phyloP scores from a whole-genome alignment of 2,329 filamentous ascomycete species.

The Diaporthe citrichinensis region DNA sequence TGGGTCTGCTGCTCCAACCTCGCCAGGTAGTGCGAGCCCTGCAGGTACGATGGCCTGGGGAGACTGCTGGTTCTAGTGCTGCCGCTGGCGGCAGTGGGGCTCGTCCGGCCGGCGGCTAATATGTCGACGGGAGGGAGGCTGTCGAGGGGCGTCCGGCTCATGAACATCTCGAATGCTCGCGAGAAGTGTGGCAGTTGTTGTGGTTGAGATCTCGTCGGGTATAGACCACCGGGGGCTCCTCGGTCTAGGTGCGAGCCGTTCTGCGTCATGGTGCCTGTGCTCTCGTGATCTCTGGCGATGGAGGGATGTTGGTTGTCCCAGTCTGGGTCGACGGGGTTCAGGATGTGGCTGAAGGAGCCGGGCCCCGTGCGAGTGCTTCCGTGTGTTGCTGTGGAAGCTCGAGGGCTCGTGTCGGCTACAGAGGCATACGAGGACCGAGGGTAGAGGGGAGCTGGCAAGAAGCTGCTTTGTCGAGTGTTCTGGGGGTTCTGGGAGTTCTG shows the following conservation, averaged over 20 bases:
- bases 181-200: constrained; percentile 63
- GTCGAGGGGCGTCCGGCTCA: constrained; percentile 47
- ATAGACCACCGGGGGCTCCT: constrained; percentile 42
- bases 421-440: constrained; percentile 59
- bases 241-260: constrained; percentile 48
- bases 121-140: constrained; percentile 46
- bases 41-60: constrained; percentile 88
- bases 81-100: constrained; percentile 40
- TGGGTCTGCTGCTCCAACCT: constrained; percentile 80
- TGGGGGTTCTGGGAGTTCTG: constrained; percentile 29
- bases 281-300: constrained; percentile 1
- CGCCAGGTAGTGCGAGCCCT: constrained; percentile 82
- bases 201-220: constrained; percentile 49
- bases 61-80: constrained; percentile 63
- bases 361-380: constrained; percentile 47
- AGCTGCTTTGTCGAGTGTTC: constrained; percentile 31
- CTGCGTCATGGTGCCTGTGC: constrained; percentile 48
- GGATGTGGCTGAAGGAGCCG: constrained; percentile 66
- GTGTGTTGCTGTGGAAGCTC: constrained; percentile 53
- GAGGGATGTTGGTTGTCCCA: constrained; percentile 7
- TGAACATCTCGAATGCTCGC: constrained; percentile 66
- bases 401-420: constrained; percentile 55
- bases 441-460: constrained; percentile 42
- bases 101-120: constrained; percentile 36
- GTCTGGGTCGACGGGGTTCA: constrained; percentile 62